Evolutionary conservation across 345 rosid species (phyloP).

Genomic region (Gynandropsis gynandra): DNA sequence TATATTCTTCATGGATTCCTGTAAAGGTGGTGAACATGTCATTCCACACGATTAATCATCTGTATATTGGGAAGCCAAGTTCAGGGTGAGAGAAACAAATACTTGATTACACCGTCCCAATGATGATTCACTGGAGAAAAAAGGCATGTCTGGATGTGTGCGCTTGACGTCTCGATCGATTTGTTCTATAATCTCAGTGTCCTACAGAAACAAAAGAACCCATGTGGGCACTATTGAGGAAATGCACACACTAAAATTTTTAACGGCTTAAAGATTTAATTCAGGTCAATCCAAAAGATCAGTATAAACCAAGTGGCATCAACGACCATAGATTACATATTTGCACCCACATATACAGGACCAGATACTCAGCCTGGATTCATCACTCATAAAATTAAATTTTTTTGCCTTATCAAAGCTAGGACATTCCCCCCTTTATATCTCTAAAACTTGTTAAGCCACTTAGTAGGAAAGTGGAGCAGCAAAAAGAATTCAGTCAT

Average conservation of each 20-base stretch:
- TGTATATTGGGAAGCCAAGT: slow-evolving; percentile 6
- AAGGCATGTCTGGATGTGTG: slow-evolving; percentile 93
- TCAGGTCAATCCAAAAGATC: slow-evolving; percentile 5
- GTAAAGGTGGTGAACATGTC: slow-evolving; percentile 25
- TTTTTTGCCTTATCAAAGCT: no score
- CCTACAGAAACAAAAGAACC: slow-evolving; percentile 40
- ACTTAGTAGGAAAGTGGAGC: background rate
- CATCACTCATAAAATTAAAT: no score
- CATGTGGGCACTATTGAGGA: slow-evolving; percentile 1
- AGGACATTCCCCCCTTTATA: no score
- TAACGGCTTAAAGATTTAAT: background rate
- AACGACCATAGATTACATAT: no score
- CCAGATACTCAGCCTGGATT: no score
- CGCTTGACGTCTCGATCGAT: slow-evolving; percentile 95
- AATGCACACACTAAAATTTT: no score
- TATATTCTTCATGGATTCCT: slow-evolving; percentile 86
- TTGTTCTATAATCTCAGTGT: slow-evolving; percentile 83
- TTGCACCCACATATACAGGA: no score
- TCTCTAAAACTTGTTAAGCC: no score
- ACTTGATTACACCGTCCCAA: slow-evolving; percentile 84
- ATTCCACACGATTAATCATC: slow-evolving; percentile 22
- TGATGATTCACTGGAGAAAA: slow-evolving; percentile 79
- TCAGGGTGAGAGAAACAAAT: slow-evolving; percentile 11
- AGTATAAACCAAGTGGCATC: background rate
- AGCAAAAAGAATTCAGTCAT: background rate